Evolutionary conservation across 73 alveolate species (phyloP), one percentile per base, ranked within the genome.

Genomic region (Symbiodinium natans): DNA sequence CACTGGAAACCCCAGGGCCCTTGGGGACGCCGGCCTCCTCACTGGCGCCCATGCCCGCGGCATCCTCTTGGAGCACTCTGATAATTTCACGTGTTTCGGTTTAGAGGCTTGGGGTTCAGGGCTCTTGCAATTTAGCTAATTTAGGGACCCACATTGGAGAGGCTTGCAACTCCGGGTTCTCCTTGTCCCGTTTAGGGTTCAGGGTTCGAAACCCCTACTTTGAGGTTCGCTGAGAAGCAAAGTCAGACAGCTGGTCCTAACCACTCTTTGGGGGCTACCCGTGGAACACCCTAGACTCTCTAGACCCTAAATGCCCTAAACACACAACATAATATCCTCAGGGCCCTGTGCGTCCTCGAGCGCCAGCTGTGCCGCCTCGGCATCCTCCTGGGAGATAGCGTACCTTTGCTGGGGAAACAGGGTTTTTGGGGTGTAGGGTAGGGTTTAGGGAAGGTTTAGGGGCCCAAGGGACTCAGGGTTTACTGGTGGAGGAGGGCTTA

Each of bases 341-440:
- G 59, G 59, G 13, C 6, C 21, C 13, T 46, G 59, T 46, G 59
- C 6, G 77, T 2, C 77, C 77, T 90, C 97, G 5, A 90, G 88
- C 8, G 97, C 97, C 41, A 90, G 87, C 29, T 27, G 46, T n/a
- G 97, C 97, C 5, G 87, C 56, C 63, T 90, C 97, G n/a, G 77
- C 97, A n/a, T 90, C 97, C 38, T 90, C 97, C 83, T 90, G 97
- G 33, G 97, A 68, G 31, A 90, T 71, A 25, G 97, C 97, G 52
- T 73, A 90, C 97, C 97, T 90, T 39, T 23, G 25, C 31, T 56
- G 2, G 31, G 74, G 74, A n/a, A 21, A 21, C 5, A 11, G 31
- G 77, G 77, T n/a, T 59, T 59, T 59, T 1, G 77, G 59, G 34
- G n/a, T 13, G 11, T 27, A 59, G 77, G n/a, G 36, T 59, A 9